Conservation (phyloP, 2,329 filamentous ascomycete species). For the Fusarium paranaense region DNA sequence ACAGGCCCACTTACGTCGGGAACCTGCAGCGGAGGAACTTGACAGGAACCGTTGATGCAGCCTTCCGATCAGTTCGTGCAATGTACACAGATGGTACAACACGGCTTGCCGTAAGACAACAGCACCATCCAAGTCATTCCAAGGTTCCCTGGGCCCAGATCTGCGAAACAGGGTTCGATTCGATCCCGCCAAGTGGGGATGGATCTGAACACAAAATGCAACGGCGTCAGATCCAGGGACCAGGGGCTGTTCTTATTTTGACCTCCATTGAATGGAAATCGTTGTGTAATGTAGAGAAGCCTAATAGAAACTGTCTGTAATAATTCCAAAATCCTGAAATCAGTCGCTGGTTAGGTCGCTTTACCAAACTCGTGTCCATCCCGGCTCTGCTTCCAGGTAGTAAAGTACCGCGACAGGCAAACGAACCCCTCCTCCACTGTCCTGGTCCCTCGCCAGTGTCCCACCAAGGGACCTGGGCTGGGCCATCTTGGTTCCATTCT, state of each 20-base stretch:
- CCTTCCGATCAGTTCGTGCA: background rate
- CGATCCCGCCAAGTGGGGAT: background rate
- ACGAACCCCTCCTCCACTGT: background rate
- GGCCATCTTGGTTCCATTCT: background rate
- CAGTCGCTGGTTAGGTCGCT: background rate
- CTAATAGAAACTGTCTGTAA: background rate
- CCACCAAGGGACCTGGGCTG: background rate
- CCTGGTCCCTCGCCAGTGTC: background rate
- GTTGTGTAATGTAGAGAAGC: background rate
- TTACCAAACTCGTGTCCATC: background rate
- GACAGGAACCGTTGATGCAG: background rate
- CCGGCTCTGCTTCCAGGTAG: background rate
- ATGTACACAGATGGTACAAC: background rate
- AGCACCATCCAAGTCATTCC: background rate
- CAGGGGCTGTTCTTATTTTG: background rate
- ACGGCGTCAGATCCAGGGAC: background rate
- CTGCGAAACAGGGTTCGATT: background rate
- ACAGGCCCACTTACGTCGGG: background rate
- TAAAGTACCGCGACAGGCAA: background rate
- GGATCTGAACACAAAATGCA: background rate
- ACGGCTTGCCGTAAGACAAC: background rate
- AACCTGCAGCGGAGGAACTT: background rate
- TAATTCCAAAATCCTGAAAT: accelerated
- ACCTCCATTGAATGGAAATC: background rate
- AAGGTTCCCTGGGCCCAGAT: background rate